Conservation (phyloP, 768 basidiomycete species). For the Auriculariales sp. region DNA sequence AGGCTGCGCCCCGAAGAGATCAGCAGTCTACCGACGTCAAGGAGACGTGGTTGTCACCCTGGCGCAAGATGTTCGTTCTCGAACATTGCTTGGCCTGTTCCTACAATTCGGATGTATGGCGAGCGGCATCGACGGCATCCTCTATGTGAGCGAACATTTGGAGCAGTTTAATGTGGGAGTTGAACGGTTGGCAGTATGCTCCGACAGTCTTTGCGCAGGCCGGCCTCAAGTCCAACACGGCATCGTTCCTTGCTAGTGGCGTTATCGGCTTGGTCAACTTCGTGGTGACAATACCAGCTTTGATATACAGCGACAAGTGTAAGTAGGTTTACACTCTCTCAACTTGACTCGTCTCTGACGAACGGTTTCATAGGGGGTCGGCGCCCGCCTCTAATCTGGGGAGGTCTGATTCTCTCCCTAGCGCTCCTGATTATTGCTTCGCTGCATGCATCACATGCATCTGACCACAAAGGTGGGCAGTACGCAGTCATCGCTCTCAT, state of each 20-base stretch:
- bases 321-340: constrained; percentile 2
- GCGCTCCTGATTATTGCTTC: constrained; percentile 28
- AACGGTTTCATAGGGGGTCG: constrained; percentile 17
- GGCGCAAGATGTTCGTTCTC: no score
- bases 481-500: constrained; percentile 32
- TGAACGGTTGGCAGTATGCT: constrained; percentile 21
- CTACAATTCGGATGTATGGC: no score
- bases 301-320: constrained; percentile 27
- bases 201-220: constrained; percentile 35
- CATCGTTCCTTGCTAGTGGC: constrained; percentile 36
- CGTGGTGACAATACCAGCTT: constrained; percentile 22
- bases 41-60: no score
- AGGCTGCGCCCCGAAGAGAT: no score
- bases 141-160: no score
- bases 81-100: no score
- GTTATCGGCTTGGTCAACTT: constrained; percentile 32
- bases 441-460: constrained; percentile 26
- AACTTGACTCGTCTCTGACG: not conserved
- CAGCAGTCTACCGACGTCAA: no score
- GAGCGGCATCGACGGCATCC: no score
- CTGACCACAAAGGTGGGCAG: constrained; percentile 16
- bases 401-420: constrained; percentile 24
- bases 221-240: constrained; percentile 28
- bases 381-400: constrained; percentile 25
- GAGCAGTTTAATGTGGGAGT: not conserved